These are phyloP conservation scores for Cyclospora cayetanensis DNA, from an alignment of 169 alveolate genomes.

Conservation along the genomic window DNA sequence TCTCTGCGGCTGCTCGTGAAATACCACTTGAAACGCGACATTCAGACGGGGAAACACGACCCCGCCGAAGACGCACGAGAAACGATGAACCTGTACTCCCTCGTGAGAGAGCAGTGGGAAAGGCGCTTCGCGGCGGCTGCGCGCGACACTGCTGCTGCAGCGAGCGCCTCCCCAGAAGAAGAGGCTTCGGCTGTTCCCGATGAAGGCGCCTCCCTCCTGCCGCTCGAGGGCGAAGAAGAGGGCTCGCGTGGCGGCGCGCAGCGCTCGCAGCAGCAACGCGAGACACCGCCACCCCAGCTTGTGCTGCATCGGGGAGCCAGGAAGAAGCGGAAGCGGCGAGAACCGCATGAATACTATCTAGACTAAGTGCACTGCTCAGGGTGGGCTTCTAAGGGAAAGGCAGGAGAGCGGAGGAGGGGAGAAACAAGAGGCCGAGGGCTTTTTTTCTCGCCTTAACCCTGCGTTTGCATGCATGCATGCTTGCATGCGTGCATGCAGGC, in stretches of 20 bases:
- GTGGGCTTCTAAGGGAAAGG: neutral
- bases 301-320: neutral
- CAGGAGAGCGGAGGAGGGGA: neutral
- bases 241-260: neutral
- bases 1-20: neutral
- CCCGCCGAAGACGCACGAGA: slow-evolving; percentile 1
- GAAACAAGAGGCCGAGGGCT: neutral
- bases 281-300: neutral
- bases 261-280: neutral
- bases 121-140: neutral
- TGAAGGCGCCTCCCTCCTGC: neutral
- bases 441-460: neutral
- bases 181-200: neutral
- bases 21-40: neutral
- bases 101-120: neutral
- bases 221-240: too few relatives aligned
- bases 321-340: neutral
- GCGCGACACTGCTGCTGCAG: neutral
- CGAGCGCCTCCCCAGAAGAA: neutral
- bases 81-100: neutral
- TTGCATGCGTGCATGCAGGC: neutral
- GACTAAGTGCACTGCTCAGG: neutral
- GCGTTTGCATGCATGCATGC: neutral
- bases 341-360: neutral
- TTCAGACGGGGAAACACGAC: slow-evolving; percentile 38